Base-by-base conservation (phyloP, 352 stramenopile species). In the Phytophthora colocasiae region DNA sequence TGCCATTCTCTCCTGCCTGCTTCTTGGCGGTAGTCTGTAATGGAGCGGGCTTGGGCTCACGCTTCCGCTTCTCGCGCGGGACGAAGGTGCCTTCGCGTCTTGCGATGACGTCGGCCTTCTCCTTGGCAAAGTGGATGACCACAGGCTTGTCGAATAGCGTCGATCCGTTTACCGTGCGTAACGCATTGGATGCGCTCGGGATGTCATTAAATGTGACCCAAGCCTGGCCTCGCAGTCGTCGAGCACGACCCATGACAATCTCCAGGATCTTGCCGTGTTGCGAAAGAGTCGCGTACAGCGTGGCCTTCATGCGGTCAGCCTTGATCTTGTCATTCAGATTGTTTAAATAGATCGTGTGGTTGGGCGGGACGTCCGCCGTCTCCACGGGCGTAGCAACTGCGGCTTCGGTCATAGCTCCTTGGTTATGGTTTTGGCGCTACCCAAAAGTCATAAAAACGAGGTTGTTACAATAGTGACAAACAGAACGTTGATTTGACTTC, bases 311-410 rank as follows among this genome's bases (percentile, higher is more conserved):
- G 54, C 85, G 85, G 22, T 96, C 82, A 55, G 85, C 75, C 75
- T 98, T 98, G 80, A 98, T 97, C 78, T 98, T 97, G 70, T 98
- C 93, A 51, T 98, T 97, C 43, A 98, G 80, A 77, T 98, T 98
- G 73, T 96, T 95, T 44, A 98, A 61, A 73, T 98, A 98, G n/a
- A 98, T 75, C 54, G 92, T 98, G 66, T 98, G 81, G 75, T 95
- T 97, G 9, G 92, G 90, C 68, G 81, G 84, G 61, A 80, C 73
- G 59, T 93, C 87, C 63, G 78, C 82, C 11, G 75, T 87, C 38
- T 50, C 36, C 38, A 48, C 22, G 38, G 45, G 10, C 44, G 62
- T 22, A 36, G 41, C 44, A 14, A 54, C 32, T 7, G 34, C 50
- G 6, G 38, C 47, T 29, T 71, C 57, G 26, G 62, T 68, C 68